These are phyloP conservation scores for Aspergillus indologenus DNA, from an alignment of 495 filamentous ascomycete species.

Conservation along the genomic window DNA sequence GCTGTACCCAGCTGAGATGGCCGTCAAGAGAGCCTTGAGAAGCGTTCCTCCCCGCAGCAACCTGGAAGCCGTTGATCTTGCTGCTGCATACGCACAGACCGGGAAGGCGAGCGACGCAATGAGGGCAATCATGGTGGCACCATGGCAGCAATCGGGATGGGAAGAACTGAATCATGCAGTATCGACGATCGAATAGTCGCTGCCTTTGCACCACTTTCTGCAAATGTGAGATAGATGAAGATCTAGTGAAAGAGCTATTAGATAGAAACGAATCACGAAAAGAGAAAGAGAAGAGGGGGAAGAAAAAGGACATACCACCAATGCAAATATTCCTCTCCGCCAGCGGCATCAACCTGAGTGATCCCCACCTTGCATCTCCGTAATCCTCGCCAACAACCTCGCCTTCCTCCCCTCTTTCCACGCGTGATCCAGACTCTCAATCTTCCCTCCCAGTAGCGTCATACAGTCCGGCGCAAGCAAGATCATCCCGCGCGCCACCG, in stretches of 20 bases:
- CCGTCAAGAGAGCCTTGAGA: constrained; percentile 70
- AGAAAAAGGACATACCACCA: constrained; percentile 7
- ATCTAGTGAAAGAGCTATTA: constrained; percentile 3
- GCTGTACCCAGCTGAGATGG: constrained; percentile 70
- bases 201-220: not conserved
- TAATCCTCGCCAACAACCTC: constrained; percentile 60
- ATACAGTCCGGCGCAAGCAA: constrained; percentile 65
- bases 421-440: constrained; percentile 71
- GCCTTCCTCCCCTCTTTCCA: constrained; percentile 75
- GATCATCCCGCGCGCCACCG: constrained; percentile 72
- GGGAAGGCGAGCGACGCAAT: constrained; percentile 70
- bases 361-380: constrained; percentile 17
- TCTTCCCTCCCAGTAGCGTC: constrained; percentile 77
- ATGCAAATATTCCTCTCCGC: not conserved
- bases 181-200: constrained; percentile 18
- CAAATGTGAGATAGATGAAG: not conserved
- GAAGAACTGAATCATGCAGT: constrained; percentile 35
- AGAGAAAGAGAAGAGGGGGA: not conserved
- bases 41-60: constrained; percentile 66
- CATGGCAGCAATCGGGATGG: constrained; percentile 73
- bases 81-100: constrained; percentile 73
- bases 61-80: constrained; percentile 65
- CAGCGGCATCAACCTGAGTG: not conserved
- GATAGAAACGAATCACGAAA: constrained; percentile 14
- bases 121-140: constrained; percentile 73